phyloP scores from a whole-genome alignment of 1,139 yeast species.

The Komagataea norvegica region DNA sequence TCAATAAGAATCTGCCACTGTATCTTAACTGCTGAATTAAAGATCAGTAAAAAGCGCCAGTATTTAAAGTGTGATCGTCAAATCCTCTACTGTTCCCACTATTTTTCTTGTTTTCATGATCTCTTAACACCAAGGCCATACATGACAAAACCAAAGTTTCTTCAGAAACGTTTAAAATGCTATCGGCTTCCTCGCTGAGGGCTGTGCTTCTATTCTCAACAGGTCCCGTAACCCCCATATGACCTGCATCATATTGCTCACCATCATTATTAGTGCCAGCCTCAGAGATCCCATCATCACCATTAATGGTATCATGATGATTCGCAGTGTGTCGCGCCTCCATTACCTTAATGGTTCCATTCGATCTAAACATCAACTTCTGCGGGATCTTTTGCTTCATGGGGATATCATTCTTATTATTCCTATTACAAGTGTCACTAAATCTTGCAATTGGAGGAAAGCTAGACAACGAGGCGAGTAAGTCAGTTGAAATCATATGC shows the following conservation, averaged over 20 bases:
- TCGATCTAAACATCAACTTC: constrained; percentile 26
- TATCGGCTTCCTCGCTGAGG: constrained; percentile 15
- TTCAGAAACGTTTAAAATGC: constrained; percentile 28
- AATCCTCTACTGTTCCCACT: constrained; percentile 21
- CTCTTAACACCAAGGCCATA: constrained; percentile 33
- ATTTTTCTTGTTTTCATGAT: constrained; percentile 21
- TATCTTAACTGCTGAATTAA: too few relatives aligned
- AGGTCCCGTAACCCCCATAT: too few relatives aligned
- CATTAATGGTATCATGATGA: background rate
- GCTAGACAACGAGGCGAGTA: constrained; percentile 8
- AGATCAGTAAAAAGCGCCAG: constrained; percentile 9
- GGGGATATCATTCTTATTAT: constrained; percentile 5
- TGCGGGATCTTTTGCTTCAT: constrained; percentile 23
- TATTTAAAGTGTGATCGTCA: constrained; percentile 10
- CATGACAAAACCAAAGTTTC: constrained; percentile 31
- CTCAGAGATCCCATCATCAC: too few relatives aligned
- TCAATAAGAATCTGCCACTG: too few relatives aligned
- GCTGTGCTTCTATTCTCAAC: too few relatives aligned
- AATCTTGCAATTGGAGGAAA: constrained; percentile 22
- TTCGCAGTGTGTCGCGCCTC: constrained; percentile 20
- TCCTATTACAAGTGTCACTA: constrained; percentile 26
- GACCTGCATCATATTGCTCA: background rate
- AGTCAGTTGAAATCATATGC: constrained; percentile 5
- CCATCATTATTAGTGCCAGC: background rate
- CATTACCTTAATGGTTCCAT: constrained; percentile 30